Evolutionary conservation across 2,329 filamentous ascomycete species (phyloP), one percentile per base, ranked within the genome.

Genomic region (Cladosporium sp.): DNA sequence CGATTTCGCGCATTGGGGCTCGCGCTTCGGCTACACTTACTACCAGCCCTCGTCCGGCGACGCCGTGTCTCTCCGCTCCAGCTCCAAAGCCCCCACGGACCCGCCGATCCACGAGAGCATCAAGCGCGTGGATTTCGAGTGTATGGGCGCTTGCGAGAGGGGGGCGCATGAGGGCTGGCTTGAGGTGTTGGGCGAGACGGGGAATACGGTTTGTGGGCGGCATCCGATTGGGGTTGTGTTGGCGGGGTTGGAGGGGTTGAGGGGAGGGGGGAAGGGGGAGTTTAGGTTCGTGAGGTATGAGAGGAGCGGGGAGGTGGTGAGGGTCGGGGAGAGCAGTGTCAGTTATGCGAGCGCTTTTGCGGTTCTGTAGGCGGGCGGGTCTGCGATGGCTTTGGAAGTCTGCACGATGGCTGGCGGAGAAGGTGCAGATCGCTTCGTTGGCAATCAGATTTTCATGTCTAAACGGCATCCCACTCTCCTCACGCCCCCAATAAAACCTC

Each of bases 1-100:
- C 1, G 93, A 98, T 68, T 98, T 98, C 68, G 96, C 92, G 59
- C 93, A 98, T 70, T 98, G 93, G 93, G 93, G 93, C 9, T 62
- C 76, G 0, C 79, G 89, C 45, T 98, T 96, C 69, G 75, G 79
- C 52, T 98, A 97, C 69, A 88, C 84, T 28, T 86, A 86, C 54
- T 95, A 96, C 68, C 78, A 83, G 32, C 73, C 80, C 55, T 63
- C 74, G 19, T 60, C 69, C 65, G 56, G 70, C 73, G 64, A 74
- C 58, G 58, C 73, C 64, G 38, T 70, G 51, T 64, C 73, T n/a
- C 62, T 76, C 48, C 59, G 72, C 61, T 64, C 72, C 10, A 63
- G 69, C 11, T 61, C 76, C 71, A 13, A 66, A 58, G 0, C 69
- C 68, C 61, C 78, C 66, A 65, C 3, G 71, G 76, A 53, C 42